Evolutionary conservation across 2,329 filamentous ascomycete genomes (phyloP).

Genomic region (Botrytis fragariae): DNA sequence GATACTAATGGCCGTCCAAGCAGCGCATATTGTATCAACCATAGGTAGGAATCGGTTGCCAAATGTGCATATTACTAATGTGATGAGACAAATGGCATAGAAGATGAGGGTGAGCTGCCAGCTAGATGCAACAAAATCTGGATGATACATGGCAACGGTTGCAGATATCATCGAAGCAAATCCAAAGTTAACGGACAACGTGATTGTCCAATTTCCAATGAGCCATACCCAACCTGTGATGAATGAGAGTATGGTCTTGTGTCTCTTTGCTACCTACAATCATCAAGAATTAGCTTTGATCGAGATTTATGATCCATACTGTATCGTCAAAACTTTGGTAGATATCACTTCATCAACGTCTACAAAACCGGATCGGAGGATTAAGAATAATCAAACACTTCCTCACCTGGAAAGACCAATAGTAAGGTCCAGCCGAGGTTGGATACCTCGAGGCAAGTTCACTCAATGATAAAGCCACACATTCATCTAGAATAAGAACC

Average conservation of each 20-base stretch:
- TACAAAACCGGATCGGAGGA: not conserved
- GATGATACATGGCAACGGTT: slow-evolving; percentile 52
- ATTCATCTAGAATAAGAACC: slow-evolving; percentile 55
- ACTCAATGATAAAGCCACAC: slow-evolving; percentile 66
- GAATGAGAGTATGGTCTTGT: slow-evolving; percentile 64
- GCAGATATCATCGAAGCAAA: slow-evolving; percentile 54
- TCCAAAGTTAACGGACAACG: slow-evolving; percentile 78
- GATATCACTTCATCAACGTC: not conserved
- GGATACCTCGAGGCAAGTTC: slow-evolving; percentile 76
- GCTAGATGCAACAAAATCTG: slow-evolving; percentile 49
- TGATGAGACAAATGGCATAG: slow-evolving; percentile 63
- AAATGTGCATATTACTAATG: slow-evolving; percentile 63
- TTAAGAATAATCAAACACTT: not conserved
- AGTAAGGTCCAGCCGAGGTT: slow-evolving; percentile 76
- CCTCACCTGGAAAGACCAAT: slow-evolving; percentile 67
- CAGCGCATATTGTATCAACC: slow-evolving; percentile 57
- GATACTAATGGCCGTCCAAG: slow-evolving; percentile 55
- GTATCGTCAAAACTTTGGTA: not conserved
- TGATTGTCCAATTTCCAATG: slow-evolving; percentile 79
- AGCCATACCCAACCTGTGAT: slow-evolving; percentile 75
- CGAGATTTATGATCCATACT: not conserved
- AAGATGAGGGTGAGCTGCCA: slow-evolving; percentile 74
- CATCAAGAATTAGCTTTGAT: not conserved
- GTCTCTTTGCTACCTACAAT: slow-evolving; percentile 52
- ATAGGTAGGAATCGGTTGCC: slow-evolving; percentile 65